Evolutionary conservation across 2,329 filamentous ascomycete species (phyloP).

Genomic region (Fusarium odoratissimum): DNA sequence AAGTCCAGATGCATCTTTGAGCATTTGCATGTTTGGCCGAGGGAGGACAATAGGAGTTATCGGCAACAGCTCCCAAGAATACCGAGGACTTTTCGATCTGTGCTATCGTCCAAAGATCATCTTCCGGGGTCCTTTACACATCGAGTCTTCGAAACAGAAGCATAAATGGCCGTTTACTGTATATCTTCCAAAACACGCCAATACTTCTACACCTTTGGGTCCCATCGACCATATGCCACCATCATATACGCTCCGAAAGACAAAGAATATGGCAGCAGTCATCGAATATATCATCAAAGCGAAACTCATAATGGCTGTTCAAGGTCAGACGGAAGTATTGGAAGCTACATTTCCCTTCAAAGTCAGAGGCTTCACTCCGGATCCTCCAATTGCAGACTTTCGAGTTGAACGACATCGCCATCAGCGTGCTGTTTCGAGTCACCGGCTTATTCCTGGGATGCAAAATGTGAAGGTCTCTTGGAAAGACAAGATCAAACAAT

Average conservation of each 20-base stretch:
- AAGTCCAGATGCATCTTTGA: constrained; percentile 34
- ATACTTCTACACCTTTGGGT: background rate
- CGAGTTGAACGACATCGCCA: background rate
- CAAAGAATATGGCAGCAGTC: background rate
- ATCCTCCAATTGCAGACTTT: constrained; percentile 37
- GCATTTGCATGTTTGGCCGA: constrained; percentile 41
- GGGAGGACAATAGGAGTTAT: constrained; percentile 40
- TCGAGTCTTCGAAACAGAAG: constrained; percentile 14
- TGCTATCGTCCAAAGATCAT: constrained; percentile 8
- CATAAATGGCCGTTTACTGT: constrained; percentile 47
- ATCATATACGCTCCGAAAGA: background rate
- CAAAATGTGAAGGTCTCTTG: constrained; percentile 44
- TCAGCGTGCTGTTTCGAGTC: constrained; percentile 14
- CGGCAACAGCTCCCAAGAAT: constrained; percentile 33
- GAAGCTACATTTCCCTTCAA: constrained; percentile 42
- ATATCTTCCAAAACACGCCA: constrained; percentile 41
- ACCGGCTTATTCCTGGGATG: constrained; percentile 49
- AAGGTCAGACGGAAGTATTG: background rate
- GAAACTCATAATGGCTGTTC: constrained; percentile 24
- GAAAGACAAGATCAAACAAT: constrained; percentile 48
- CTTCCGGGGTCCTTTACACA: constrained; percentile 44
- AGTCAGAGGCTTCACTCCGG: constrained; percentile 8
- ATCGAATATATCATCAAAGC: constrained; percentile 52
- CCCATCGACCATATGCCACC: constrained; percentile 20
- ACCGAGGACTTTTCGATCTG: background rate